phyloP scores from a whole-genome alignment of 129 eudicot genomes.

The Helianthus tuberosus region DNA sequence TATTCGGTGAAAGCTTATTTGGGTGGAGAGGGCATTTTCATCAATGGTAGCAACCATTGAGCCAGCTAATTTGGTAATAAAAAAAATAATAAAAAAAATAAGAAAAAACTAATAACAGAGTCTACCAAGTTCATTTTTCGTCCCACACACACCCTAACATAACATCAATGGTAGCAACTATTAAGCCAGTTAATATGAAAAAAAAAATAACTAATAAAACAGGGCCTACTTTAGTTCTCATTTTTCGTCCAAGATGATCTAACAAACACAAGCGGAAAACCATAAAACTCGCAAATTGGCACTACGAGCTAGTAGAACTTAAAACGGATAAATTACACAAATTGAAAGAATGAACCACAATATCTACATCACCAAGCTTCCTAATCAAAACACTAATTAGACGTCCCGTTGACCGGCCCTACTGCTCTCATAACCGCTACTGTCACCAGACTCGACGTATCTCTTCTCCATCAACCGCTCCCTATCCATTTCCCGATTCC shows the following conservation, averaged over 20 bases:
- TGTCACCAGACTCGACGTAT: conserved; percentile 78
- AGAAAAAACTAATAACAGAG: background rate
- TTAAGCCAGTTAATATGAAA: conserved; percentile 5
- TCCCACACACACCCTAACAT: background rate
- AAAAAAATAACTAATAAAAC: conserved; percentile 12
- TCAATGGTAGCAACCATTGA: background rate
- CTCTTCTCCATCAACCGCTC: conserved; percentile 54
- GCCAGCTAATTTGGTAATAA: background rate
- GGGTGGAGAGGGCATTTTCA: no score
- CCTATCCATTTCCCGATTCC: conserved; percentile 52
- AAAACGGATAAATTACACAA: conserved; percentile 23
- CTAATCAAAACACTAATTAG: conserved; percentile 27
- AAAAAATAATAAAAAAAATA: background rate
- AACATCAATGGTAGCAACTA: background rate
- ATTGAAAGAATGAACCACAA: conserved; percentile 27
- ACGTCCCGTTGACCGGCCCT: conserved; percentile 29
- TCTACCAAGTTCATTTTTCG: conserved; percentile 6
- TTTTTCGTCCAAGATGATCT: background rate
- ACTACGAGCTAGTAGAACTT: background rate
- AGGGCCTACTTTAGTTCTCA: background rate
- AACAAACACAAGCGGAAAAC: conserved; percentile 14
- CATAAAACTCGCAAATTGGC: background rate
- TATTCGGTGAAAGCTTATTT: no score
- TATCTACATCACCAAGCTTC: conserved; percentile 45
- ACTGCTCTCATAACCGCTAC: conserved; percentile 94